Evolutionary conservation across 2,329 filamentous ascomycete genomes (phyloP), one percentile per base, ranked within the genome.

Genomic region (Thielaviopsis cerberus): DNA sequence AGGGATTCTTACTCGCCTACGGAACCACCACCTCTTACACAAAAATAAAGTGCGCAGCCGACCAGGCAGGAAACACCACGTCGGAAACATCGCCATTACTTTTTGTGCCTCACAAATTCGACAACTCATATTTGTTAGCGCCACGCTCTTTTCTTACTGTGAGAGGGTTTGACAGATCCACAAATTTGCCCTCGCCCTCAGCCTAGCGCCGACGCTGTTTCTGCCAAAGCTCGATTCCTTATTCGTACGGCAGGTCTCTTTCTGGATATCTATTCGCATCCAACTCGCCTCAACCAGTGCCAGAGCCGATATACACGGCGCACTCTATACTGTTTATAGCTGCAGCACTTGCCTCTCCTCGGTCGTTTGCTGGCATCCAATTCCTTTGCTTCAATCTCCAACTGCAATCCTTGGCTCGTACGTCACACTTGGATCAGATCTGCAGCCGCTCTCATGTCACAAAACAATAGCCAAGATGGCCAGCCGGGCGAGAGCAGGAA

Each of bases 361-460:
- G 11, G 6, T 45, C 17, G 4, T 20, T 8, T 34, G 55, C 8
- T n/a, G 22, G 25, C 54, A 17, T 54, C 27, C 8, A 27, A 23
- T 27, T 45, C 24, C n/a, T 13, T 27, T 22, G 24, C 20, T 27
- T 27, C 48, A n/a, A 58, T 60, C 55, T 48, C 55, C 53, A 53
- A 23, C 23, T 45, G 34, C 22, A n/a, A 23, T 57, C 34, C 20
- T 26, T 25, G 34, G 25, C 23, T 53, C 34, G 51, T 27, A 37
- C 34, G 58, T 59, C 58, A 59, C 34, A 48, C 50, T 53, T 25
- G 50, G 22, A 57, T 57, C 54, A 56, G 48, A 24, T 53, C 53
- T 41, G 54, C 54, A 59, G 37, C 50, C 34, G 26, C 25, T 30
- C 41, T n/a, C 50, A 59, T 59, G 58, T 53, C 58, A 41, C 53